A percentile compares a stretch with the other conserved stretches of the same genome.
Evolutionary conservation across 345 rosid genomes (phyloP).

Genomic region (Syzygium aqueum): DNA sequence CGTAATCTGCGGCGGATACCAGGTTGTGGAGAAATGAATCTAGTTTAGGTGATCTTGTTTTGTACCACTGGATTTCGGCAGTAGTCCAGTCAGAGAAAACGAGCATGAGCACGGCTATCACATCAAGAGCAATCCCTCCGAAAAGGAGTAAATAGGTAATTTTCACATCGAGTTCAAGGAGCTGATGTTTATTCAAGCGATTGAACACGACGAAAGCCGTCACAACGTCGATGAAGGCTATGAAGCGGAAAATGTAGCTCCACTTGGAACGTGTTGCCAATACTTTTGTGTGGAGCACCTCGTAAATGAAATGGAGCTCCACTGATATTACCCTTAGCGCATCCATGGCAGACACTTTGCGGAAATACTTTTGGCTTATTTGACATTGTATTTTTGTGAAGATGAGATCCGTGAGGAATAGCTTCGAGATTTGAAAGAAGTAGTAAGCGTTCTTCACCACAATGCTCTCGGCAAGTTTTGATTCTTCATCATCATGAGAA

Average conservation of each 20-base stretch:
- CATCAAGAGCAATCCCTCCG: background rate
- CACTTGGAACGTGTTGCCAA: background rate
- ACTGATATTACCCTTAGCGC: background rate
- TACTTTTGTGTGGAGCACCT: background rate
- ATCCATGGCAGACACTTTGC: fast-evolving
- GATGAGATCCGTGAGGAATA: background rate
- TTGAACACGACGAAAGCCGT: background rate
- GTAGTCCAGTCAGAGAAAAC: background rate
- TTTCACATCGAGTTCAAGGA: background rate
- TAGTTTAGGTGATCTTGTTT: background rate
- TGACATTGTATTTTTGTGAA: fast-evolving
- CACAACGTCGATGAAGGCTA: background rate
- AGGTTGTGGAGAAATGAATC: fast-evolving
- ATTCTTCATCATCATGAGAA: background rate
- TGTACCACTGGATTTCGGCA: background rate
- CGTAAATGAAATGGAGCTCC: background rate
- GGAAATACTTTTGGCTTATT: fast-evolving
- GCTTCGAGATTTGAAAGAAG: background rate
- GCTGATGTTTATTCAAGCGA: background rate
- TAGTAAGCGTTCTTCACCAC: background rate
- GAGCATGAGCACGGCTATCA: background rate
- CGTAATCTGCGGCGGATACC: fast-evolving
- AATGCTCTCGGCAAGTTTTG: background rate
- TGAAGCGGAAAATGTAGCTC: background rate
- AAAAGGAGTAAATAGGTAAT: background rate